These are phyloP conservation scores for Ascochyta fabae DNA, from an alignment of 2,329 filamentous ascomycete species.

Conservation along the genomic window DNA sequence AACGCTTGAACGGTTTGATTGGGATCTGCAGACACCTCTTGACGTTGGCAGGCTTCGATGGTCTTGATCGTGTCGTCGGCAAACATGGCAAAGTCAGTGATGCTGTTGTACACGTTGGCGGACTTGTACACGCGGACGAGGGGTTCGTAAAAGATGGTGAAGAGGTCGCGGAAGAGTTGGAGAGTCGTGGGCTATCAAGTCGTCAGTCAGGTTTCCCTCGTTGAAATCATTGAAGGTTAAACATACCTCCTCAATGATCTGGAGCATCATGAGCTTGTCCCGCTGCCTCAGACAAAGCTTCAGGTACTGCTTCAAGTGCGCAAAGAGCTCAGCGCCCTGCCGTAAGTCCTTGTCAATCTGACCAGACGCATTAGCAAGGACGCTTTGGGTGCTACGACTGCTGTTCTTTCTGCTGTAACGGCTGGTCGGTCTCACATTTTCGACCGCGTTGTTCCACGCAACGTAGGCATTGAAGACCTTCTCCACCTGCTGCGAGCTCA, in stretches of 20 bases:
- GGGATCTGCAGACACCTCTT: conserved; percentile 90
- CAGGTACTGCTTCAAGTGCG: conserved; percentile 90
- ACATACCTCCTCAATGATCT: conserved; percentile 81
- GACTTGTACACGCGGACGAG: conserved; percentile 98
- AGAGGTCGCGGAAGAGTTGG: conserved; percentile 93
- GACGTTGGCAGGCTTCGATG: conserved; percentile 69
- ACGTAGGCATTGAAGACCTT: conserved; percentile 93
- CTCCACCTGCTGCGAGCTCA: conserved; percentile 77
- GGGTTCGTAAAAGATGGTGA: conserved; percentile 98
- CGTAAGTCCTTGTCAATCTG: conserved; percentile 82
- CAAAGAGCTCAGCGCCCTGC: conserved; percentile 89
- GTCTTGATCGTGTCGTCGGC: conserved; percentile 91
- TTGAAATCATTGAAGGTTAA: not conserved
- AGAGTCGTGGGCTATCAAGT: conserved; percentile 76
- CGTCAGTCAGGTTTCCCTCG: conserved; percentile 23
- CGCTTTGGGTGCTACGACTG: conserved; percentile 40
- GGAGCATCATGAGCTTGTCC: conserved; percentile 97
- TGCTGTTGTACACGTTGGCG: conserved; percentile 95
- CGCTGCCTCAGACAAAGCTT: conserved; percentile 90
- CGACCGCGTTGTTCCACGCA: conserved; percentile 92
- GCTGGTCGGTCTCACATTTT: conserved; percentile 63
- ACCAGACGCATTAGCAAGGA: conserved; percentile 31
- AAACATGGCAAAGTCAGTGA: conserved; percentile 94
- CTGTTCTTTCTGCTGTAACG: conserved; percentile 43
- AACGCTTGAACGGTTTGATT: conserved; percentile 99